Evolutionary conservation across 2,329 filamentous ascomycete species (phyloP).

Genomic region (Ceratocystis lukuohia): DNA sequence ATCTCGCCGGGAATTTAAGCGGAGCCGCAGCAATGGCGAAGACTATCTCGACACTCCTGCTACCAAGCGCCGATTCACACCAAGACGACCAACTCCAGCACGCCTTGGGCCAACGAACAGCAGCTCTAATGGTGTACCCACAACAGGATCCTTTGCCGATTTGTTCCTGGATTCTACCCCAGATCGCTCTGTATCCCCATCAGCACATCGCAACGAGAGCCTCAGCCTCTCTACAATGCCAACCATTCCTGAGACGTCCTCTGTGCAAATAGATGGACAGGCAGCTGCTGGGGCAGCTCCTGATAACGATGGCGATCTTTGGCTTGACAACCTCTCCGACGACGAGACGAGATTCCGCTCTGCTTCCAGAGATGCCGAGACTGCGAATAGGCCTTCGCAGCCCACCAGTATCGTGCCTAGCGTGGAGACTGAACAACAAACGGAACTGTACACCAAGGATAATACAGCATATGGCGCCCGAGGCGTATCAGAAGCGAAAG

Average conservation of each 20-base stretch:
- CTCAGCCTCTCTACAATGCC: not conserved
- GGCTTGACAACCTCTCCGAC: constrained; percentile 33
- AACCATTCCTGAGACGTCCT: constrained; percentile 9
- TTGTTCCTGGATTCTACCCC: constrained; percentile 13
- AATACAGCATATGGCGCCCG: not conserved
- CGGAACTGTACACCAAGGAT: not conserved
- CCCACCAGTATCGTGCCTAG: not conserved
- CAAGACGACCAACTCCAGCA: constrained; percentile 10
- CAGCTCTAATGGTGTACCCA: not conserved
- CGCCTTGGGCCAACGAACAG: not conserved
- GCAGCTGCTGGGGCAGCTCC: not conserved
- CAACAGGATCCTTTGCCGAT: constrained; percentile 3
- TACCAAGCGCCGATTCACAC: not conserved
- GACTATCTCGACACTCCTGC: constrained; percentile 7
- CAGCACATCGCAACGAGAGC: not conserved
- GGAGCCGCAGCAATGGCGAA: not conserved
- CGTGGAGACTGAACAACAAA: not conserved
- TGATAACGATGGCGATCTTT: constrained; percentile 33
- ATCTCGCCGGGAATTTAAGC: constrained; percentile 1
- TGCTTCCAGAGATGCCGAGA: not conserved
- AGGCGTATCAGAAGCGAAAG: too few species aligned
- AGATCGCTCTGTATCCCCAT: constrained; percentile 7
- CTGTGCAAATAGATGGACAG: constrained; percentile 1
- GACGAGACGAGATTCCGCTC: constrained; percentile 24
- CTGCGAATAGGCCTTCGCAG: not conserved